Percentiles rank a stretch among this genome's conserved stretches.
Conservation (phyloP, 179 eudicot genomes). For the Actinidia polygama region DNA sequence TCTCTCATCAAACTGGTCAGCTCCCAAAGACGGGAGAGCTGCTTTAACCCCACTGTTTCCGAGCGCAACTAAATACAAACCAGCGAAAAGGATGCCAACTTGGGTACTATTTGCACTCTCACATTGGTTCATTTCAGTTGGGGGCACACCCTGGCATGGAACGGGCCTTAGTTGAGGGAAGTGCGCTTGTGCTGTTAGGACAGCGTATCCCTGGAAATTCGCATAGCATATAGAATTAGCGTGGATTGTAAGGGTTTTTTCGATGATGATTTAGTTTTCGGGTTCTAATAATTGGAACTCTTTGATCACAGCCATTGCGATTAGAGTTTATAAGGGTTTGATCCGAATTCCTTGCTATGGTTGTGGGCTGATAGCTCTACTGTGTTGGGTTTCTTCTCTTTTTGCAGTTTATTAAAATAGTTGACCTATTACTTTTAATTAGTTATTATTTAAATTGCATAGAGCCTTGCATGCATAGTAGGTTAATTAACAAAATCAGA, state of each 20-base stretch:
- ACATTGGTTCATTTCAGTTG: slow-evolving; percentile 33
- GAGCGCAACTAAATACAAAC: slow-evolving; percentile 45
- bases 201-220: slow-evolving; percentile 42
- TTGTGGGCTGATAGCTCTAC: no score
- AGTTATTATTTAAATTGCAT: not conserved
- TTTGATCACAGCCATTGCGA: not conserved
- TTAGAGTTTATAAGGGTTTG: no score
- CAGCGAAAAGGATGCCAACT: slow-evolving; percentile 36
- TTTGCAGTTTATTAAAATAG: no score
- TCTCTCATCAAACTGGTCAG: slow-evolving; percentile 54
- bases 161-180: slow-evolving; percentile 42
- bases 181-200: slow-evolving; percentile 54
- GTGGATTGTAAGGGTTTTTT: not conserved
- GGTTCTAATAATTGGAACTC: no score
- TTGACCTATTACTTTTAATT: no score
- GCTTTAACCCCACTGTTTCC: slow-evolving; percentile 54
- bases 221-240: not conserved
- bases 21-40: slow-evolving; percentile 55
- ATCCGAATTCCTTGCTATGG: no score
- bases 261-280: not conserved
- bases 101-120: slow-evolving; percentile 39
- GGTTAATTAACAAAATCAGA: no score
- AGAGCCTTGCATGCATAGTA: not conserved
- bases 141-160: slow-evolving; percentile 43
- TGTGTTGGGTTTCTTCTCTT: no score